Conservation (phyloP, 192 early-diverging fungal genomes). For the Coemansia sp. region DNA sequence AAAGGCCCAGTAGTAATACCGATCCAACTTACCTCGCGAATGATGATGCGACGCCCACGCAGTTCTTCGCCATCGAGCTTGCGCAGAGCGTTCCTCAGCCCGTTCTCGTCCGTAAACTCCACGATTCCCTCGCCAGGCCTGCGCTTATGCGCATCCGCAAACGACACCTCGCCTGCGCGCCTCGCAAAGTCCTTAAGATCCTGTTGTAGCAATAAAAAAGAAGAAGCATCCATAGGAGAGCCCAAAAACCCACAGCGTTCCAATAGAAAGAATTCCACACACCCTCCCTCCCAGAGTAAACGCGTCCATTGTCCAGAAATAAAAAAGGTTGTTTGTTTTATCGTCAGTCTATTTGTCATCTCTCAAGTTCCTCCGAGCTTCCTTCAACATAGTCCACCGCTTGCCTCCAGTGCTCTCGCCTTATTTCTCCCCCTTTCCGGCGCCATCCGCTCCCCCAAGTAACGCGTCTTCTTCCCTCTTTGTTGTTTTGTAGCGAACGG, state of each 20-base stretch:
- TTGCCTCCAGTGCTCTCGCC: too few relatives aligned
- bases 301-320: too few relatives aligned
- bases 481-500: too few relatives aligned
- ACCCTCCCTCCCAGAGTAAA: too few relatives aligned
- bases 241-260: background rate
- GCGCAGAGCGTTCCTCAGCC: conserved; percentile 83
- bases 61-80: conserved; percentile 79
- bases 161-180: conserved; percentile 91
- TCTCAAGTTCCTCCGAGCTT: too few relatives aligned
- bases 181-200: conserved; percentile 96
- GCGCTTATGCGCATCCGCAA: conserved; percentile 86
- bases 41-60: conserved; percentile 64
- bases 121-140: conserved; percentile 86
- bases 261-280: too few relatives aligned
- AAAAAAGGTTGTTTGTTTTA: too few relatives aligned
- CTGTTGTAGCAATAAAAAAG: conserved; percentile 54
- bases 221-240: background rate
- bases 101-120: conserved; percentile 79
- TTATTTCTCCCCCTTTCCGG: too few relatives aligned
- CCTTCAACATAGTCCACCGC: too few relatives aligned
- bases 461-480: too few relatives aligned
- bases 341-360: too few relatives aligned
- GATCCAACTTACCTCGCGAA: conserved; percentile 63
- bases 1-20: background rate
- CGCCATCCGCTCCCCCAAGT: too few relatives aligned